phyloP scores from a whole-genome alignment of 345 rosid species.

The Crucihimalaya himalaica region DNA sequence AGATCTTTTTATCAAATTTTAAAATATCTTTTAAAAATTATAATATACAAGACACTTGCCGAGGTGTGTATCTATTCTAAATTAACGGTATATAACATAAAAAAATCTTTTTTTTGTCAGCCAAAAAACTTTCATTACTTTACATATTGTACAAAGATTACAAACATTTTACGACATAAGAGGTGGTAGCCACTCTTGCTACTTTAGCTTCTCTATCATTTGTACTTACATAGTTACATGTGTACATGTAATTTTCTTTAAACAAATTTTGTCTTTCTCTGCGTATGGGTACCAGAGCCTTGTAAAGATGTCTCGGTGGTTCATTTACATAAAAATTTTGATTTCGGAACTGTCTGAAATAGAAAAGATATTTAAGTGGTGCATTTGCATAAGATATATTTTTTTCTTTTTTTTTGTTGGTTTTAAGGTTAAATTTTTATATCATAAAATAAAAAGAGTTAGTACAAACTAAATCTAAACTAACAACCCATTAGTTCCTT shows the following conservation, averaged over 20 bases:
- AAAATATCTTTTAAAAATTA: not conserved
- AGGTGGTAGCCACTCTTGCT: no score
- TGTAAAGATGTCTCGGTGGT: not conserved
- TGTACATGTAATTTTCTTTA: not conserved
- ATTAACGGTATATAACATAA: not conserved
- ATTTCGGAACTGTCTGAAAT: not conserved
- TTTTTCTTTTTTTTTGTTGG: not conserved
- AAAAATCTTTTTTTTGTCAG: no score
- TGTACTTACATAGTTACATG: not conserved
- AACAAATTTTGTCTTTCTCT: not conserved
- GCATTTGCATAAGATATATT: not conserved
- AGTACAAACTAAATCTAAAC: no score
- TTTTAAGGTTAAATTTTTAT: no score
- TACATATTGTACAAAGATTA: no score
- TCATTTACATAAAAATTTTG: not conserved
- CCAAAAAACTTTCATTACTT: no score
- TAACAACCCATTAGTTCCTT: no score
- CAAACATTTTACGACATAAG: no score
- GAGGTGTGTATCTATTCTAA: not conserved
- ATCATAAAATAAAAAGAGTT: no score
- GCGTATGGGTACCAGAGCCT: not conserved
- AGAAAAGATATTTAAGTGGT: not conserved
- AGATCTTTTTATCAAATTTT: not conserved
- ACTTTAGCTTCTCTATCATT: no score
- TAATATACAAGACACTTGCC: conserved; percentile 1